A percentile compares a stretch with the other conserved stretches of the same genome.
phyloP scores from a whole-genome alignment of 768 basidiomycete species.

The Crucibulum laeve region DNA sequence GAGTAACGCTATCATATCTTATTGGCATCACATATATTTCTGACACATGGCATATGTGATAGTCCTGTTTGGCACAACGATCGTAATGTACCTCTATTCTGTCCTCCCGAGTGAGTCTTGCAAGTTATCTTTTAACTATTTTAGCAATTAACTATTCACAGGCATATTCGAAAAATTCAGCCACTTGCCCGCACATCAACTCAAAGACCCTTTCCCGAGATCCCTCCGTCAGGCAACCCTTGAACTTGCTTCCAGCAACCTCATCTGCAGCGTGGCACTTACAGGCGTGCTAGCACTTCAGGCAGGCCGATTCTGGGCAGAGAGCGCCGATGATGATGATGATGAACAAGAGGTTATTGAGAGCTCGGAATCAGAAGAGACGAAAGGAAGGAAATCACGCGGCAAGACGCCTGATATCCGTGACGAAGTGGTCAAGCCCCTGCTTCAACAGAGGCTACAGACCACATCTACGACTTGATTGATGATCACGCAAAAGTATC shows the following conservation, averaged over 20 bases:
- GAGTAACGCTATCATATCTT: slow-evolving; percentile 22
- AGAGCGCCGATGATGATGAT: slow-evolving; percentile 62
- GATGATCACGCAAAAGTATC: slow-evolving; percentile 4
- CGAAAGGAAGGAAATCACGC: slow-evolving; percentile 21
- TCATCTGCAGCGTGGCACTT: slow-evolving; percentile 83
- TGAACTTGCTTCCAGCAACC: slow-evolving; percentile 78
- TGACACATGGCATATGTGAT: slow-evolving; percentile 6
- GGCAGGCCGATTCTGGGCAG: slow-evolving; percentile 83
- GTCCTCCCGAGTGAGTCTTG: slow-evolving; percentile 69
- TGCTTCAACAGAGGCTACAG: slow-evolving; percentile 22
- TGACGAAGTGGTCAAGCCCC: slow-evolving; percentile 23
- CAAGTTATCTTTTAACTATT: slow-evolving; percentile 1
- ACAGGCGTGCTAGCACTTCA: slow-evolving; percentile 85
- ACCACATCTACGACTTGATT: slow-evolving; percentile 3
- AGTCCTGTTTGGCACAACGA: slow-evolving; percentile 78
- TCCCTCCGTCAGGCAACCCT: slow-evolving; percentile 60
- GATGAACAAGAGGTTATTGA: slow-evolving; percentile 35
- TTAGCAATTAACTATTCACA: slow-evolving; percentile 18
- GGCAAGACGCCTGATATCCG: slow-evolving; percentile 27
- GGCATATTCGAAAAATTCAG: slow-evolving; percentile 59
- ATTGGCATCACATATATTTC: not conserved
- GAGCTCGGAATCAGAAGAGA: slow-evolving; percentile 17
- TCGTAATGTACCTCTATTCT: slow-evolving; percentile 68
- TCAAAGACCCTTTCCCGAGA: slow-evolving; percentile 58
- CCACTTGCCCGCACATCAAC: slow-evolving; percentile 46